phyloP scores from a whole-genome alignment of 73 alveolate species.

The Paramecium octaurelia region DNA sequence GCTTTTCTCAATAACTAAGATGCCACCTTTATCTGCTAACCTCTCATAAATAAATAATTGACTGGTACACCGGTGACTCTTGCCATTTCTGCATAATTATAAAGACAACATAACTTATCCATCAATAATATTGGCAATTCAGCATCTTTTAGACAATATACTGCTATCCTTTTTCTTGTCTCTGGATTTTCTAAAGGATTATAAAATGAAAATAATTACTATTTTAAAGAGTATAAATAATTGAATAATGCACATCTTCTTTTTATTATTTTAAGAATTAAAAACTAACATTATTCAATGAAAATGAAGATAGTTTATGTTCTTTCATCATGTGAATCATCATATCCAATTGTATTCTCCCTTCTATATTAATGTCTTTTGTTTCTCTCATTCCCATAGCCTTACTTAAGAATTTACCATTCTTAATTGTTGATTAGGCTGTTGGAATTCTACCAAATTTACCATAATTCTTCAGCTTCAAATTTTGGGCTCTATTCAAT shows the following conservation, averaged over 20 bases:
- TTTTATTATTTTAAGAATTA: conserved; percentile 97
- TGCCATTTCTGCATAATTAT: conserved; percentile 97
- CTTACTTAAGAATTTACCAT: conserved; percentile 87
- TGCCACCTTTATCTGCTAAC: conserved; percentile 96
- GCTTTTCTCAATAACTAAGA: conserved; percentile 92
- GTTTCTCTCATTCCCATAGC: conserved; percentile 97
- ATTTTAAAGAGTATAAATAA: conserved; percentile 64
- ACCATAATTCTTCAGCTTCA: conserved; percentile 79
- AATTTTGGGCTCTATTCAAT: conserved; percentile 85
- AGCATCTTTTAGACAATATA: conserved; percentile 98
- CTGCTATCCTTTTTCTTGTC: conserved; percentile 97
- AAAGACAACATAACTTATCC: conserved; percentile 93
- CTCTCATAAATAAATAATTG: conserved; percentile 94
- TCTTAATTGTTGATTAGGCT: conserved; percentile 74
- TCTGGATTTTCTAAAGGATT: conserved; percentile 67
- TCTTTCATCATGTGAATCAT: conserved; percentile 96
- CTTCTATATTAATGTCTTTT: conserved; percentile 93
- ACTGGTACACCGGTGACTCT: conserved; percentile 99
- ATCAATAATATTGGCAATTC: conserved; percentile 87
- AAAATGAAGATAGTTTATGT: conserved; percentile 95
- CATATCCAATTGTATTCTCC: conserved; percentile 98
- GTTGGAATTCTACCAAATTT: conserved; percentile 79
- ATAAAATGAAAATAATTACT: conserved; percentile 54
- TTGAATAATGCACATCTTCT: conserved; percentile 97
- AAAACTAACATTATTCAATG: conserved; percentile 96